Percentiles rank a stretch among this genome's conserved stretches.
These are phyloP conservation scores for Xylaria digitata DNA, from an alignment of 2,329 filamentous ascomycete species.

Conservation along the genomic window DNA sequence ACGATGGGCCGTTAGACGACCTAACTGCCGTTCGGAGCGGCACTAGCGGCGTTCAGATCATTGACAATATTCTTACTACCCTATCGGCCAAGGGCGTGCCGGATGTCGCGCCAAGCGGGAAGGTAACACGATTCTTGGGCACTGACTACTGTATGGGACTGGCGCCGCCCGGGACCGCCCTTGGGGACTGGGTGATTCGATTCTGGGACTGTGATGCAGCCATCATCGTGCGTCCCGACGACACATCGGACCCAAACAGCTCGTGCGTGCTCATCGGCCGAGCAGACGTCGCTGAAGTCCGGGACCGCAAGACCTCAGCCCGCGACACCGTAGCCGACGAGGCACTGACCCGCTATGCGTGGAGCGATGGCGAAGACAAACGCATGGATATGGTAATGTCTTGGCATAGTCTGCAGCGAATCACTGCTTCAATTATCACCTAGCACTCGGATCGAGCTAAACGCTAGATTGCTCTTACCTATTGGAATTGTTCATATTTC, in stretches of 20 bases:
- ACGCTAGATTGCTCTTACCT: too few relatives aligned
- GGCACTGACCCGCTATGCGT: background rate
- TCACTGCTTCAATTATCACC: slow-evolving; percentile 25
- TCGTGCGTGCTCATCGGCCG: slow-evolving; percentile 21
- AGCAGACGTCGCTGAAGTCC: slow-evolving; percentile 30
- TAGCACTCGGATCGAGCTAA: background rate
- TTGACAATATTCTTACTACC: background rate
- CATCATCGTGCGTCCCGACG: slow-evolving; percentile 14
- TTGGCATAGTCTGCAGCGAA: slow-evolving; percentile 26
- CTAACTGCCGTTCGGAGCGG: background rate
- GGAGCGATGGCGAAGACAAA: background rate
- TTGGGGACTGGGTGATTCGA: slow-evolving; percentile 28
- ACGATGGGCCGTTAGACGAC: slow-evolving; percentile 9
- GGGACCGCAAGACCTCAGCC: slow-evolving; percentile 3
- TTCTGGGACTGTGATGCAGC: slow-evolving; percentile 32
- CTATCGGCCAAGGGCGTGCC: background rate
- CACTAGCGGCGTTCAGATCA: background rate
- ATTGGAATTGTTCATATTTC: too few relatives aligned
- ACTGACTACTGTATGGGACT: slow-evolving; percentile 26
- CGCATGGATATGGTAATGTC: slow-evolving; percentile 25
- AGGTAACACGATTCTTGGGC: slow-evolving; percentile 14
- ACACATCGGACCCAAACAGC: background rate
- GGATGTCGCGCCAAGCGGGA: background rate
- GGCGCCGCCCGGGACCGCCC: slow-evolving; percentile 8
- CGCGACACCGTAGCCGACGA: background rate